Base-by-base conservation (phyloP, 352 stramenopile species). In the Phytophthora cajani region DNA sequence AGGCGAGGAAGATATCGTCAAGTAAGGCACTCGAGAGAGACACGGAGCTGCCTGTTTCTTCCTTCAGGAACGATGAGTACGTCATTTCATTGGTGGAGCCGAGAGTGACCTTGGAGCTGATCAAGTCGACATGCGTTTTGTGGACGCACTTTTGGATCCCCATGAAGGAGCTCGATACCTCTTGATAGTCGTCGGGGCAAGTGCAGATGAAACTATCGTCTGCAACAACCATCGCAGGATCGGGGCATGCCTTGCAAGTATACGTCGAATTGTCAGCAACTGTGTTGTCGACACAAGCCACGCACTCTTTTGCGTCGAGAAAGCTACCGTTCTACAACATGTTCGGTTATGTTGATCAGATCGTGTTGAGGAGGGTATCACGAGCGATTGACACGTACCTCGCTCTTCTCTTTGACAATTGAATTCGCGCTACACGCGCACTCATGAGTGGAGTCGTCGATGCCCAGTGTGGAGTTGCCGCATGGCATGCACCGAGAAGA, bases 1-100 rank as follows among this genome's bases (percentile, higher is more conserved):
- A 82, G 36, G 85, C 66, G 36, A 85, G 60, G 64, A 93, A 97
- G 8, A 90, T 78, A 61, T 98, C 93, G 50, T 93, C 74, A 11
- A 97, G 82, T 1, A 97, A 66, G 30, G 81, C 83, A 27, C 87
- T 91, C 17, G 69, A 56, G n/a, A 89, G 61, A 0, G 72, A 72
- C 5, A 90, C 65, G 2, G 50, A 83, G 42, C 25, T 79, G 10
- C 62, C 69, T 1, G 71, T 73, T 64, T 89, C 80, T 17, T 76
- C 71, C 14, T 61, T 40, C 19, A 65, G 42, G 52, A 90, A 90
- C 58, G 75, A 77, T 1, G 74, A 82, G 50, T 82, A 90, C 52
- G 46, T 69, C 21, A 87, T 72, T 19, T 66, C 71, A 0, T 73
- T 75, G 25, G 78, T 75, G 1, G 70, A 57, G 21, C 46, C 77